A percentile compares a stretch with the other conserved stretches of the same genome.
Conservation (phyloP, 2,329 filamentous ascomycete species). For the Aspergillus sojae region DNA sequence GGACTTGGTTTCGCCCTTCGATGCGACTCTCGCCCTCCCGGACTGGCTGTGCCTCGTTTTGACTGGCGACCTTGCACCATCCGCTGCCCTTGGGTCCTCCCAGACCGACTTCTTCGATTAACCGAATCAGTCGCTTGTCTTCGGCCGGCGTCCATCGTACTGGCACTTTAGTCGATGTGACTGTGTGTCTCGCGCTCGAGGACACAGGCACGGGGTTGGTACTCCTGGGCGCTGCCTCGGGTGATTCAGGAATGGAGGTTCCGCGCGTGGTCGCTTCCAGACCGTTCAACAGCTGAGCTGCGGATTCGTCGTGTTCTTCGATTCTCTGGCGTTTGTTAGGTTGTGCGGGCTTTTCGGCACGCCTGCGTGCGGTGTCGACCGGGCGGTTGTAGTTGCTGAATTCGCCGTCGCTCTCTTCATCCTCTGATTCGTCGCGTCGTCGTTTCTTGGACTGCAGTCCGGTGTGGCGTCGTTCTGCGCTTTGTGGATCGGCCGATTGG, state of each 20-base stretch:
- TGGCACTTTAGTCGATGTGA: background rate
- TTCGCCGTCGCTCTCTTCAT: slow-evolving; percentile 46
- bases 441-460: slow-evolving; percentile 21
- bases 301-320: slow-evolving; percentile 6
- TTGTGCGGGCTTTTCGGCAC: slow-evolving; percentile 33
- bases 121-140: slow-evolving; percentile 48
- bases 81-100: slow-evolving; percentile 36
- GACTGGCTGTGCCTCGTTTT: slow-evolving; percentile 32
- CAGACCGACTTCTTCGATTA: slow-evolving; percentile 45
- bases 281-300: slow-evolving; percentile 11
- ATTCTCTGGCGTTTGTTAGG: slow-evolving; percentile 14
- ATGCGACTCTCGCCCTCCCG: slow-evolving; percentile 37
- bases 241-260: background rate
- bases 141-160: slow-evolving; percentile 44
- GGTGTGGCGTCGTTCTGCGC: slow-evolving; percentile 18
- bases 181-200: background rate
- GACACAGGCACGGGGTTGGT: background rate
- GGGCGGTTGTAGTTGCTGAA: slow-evolving; percentile 47
- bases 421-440: slow-evolving; percentile 15
- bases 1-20: slow-evolving; percentile 51
- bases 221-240: background rate
- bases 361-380: slow-evolving; percentile 34
- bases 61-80: slow-evolving; percentile 52
- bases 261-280: slow-evolving; percentile 1
- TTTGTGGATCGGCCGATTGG: slow-evolving; percentile 27